A percentile compares a stretch with the other conserved stretches of the same genome.
Conservation (phyloP, 768 basidiomycete genomes). For the Agaricus blazei region DNA sequence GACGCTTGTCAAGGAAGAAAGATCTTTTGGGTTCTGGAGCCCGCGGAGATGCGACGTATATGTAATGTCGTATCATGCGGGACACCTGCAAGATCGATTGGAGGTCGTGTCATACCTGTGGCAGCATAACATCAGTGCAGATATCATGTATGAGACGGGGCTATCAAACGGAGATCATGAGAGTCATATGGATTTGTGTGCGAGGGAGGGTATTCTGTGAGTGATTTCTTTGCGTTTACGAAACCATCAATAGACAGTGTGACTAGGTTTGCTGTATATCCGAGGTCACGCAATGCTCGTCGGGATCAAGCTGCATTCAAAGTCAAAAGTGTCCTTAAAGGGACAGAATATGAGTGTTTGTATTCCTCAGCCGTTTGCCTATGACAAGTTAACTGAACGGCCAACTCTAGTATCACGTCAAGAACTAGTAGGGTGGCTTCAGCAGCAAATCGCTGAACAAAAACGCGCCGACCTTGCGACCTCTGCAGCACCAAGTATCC, state of each 20-base stretch:
- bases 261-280: conserved; percentile 37
- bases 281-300: conserved; percentile 47
- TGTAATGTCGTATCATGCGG: conserved; percentile 71
- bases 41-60: conserved; percentile 89
- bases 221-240: conserved; percentile 16
- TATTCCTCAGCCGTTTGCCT: background rate
- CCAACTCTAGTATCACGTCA: conserved; percentile 39
- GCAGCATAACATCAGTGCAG: conserved; percentile 79
- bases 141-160: conserved; percentile 82
- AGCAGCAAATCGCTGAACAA: conserved; percentile 75
- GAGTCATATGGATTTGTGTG: conserved; percentile 60
- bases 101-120: conserved; percentile 75
- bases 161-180: conserved; percentile 59
- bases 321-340: conserved; percentile 77
- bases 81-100: conserved; percentile 70
- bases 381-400: background rate
- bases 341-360: conserved; percentile 63
- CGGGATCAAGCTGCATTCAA: conserved; percentile 70
- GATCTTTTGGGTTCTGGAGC: conserved; percentile 86
- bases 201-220: conserved; percentile 81
- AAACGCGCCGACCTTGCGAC: conserved; percentile 66
- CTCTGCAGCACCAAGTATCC: conserved; percentile 43
- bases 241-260: background rate
- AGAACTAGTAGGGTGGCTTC: conserved; percentile 71
- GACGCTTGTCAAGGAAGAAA: conserved; percentile 68